Percentiles rank a stretch among this genome's conserved stretches.
phyloP scores from a whole-genome alignment of 2,329 filamentous ascomycete species.

The Rutstroemia sp. region DNA sequence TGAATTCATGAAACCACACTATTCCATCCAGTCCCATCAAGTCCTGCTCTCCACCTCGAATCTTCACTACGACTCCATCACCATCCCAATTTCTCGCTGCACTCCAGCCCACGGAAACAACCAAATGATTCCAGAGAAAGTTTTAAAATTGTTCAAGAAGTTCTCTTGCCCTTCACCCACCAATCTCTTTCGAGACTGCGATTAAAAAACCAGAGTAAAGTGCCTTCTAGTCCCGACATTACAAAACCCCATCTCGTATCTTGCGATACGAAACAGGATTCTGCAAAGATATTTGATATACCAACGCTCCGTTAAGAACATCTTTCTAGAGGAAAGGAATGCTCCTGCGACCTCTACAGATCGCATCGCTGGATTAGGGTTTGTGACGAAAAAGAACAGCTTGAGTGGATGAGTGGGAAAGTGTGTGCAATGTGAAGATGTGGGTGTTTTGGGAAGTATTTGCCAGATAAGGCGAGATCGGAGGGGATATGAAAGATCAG shows the following conservation, averaged over 20 bases:
- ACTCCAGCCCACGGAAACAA: too few relatives aligned
- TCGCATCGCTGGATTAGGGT: slow-evolving; percentile 61
- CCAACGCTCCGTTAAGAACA: slow-evolving; percentile 81
- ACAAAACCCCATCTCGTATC: slow-evolving; percentile 13
- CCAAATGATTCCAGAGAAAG: too few relatives aligned
- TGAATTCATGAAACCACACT: too few relatives aligned
- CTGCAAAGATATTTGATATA: slow-evolving; percentile 32
- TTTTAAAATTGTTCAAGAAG: slow-evolving; percentile 24
- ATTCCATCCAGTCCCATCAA: too few relatives aligned
- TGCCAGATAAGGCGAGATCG: too few relatives aligned
- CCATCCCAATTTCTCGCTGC: too few relatives aligned
- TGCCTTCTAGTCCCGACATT: slow-evolving; percentile 29
- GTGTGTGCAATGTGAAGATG: background rate
- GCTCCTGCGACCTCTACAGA: slow-evolving; percentile 66
- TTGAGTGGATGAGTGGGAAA: background rate
- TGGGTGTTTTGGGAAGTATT: too few relatives aligned
- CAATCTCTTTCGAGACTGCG: slow-evolving; percentile 27
- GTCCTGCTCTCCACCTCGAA: too few relatives aligned
- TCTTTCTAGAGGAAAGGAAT: slow-evolving; percentile 56
- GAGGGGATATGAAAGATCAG: too few relatives aligned
- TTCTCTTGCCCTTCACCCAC: slow-evolving; percentile 31
- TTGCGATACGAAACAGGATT: background rate
- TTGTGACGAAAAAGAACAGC: background rate
- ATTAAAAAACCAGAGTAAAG: slow-evolving; percentile 26
- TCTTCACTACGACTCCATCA: too few relatives aligned